A percentile compares a stretch with the other conserved stretches of the same genome.
phyloP scores from a whole-genome alignment of 179 eudicot genomes.

The Beta corolliflora region DNA sequence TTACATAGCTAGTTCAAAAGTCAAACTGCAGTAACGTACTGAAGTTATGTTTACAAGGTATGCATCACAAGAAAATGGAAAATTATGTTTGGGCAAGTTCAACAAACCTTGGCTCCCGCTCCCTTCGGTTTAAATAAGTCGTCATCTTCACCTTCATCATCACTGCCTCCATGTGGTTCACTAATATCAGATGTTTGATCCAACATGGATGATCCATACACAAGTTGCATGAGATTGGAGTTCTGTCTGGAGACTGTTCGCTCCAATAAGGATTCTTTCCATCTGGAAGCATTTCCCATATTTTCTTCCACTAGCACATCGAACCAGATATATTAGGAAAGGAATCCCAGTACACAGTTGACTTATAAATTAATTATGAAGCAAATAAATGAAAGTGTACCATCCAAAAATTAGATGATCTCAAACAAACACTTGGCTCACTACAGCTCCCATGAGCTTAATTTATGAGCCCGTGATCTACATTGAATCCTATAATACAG shows the following conservation, averaged over 20 bases:
- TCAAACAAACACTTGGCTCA: neutral
- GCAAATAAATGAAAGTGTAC: neutral
- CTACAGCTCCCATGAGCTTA: too few species aligned
- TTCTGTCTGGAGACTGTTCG: slow-evolving; percentile 52
- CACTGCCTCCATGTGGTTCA: slow-evolving; percentile 49
- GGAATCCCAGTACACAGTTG: neutral
- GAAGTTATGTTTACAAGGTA: neutral
- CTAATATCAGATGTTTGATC: slow-evolving; percentile 23
- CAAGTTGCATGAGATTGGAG: slow-evolving; percentile 80
- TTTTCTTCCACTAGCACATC: slow-evolving; percentile 44
- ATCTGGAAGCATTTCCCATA: slow-evolving; percentile 77
- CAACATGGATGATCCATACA: slow-evolving; percentile 61
- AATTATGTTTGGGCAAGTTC: too few species aligned
- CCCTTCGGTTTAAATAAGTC: slow-evolving; percentile 94
- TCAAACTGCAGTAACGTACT: too few species aligned
- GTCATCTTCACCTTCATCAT: slow-evolving; percentile 66
- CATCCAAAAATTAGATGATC: neutral
- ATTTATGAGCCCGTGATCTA: too few species aligned
- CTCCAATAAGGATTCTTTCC: slow-evolving; percentile 79
- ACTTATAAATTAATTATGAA: neutral
- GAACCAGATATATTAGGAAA: slow-evolving; percentile 14
- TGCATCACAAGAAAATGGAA: too few species aligned
- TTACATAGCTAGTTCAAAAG: too few species aligned
- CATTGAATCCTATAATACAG: too few species aligned
- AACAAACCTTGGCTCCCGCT: slow-evolving; percentile 36